These are phyloP conservation scores for Coelastrella sp. DNA, from an alignment of 139 green algal genomes.

Conservation along the genomic window DNA sequence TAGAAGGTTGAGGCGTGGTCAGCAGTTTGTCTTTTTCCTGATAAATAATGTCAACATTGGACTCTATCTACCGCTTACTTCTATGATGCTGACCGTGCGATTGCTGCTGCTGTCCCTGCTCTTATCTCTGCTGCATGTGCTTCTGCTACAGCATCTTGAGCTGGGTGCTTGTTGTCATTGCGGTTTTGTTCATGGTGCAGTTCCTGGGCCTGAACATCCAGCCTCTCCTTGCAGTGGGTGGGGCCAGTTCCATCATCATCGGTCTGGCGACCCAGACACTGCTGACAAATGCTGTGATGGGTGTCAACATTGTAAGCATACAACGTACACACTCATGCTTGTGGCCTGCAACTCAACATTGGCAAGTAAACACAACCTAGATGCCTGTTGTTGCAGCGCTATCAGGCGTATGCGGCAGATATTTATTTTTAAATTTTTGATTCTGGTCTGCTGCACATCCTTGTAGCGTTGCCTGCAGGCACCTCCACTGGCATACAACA, in stretches of 20 bases:
- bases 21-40: no score
- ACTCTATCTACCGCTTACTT: background rate
- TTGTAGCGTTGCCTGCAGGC: no score
- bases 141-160: slow-evolving; percentile 23
- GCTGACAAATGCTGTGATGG: slow-evolving; percentile 29
- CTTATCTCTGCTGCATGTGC: background rate
- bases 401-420: no score
- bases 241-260: slow-evolving; percentile 26
- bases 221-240: slow-evolving; percentile 27
- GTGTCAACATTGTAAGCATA: slow-evolving; percentile 14
- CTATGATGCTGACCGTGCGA: background rate
- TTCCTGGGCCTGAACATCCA: slow-evolving; percentile 38
- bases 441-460: background rate
- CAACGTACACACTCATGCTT: no score
- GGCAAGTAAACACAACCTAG: no score
- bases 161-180: slow-evolving; percentile 7
- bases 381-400: no score
- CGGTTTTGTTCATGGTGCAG: background rate
- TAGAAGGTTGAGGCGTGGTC: no score
- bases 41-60: no score
- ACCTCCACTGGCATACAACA: no score
- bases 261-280: slow-evolving; percentile 22
- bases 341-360: no score
- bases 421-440: no score
- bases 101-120: background rate